Evolutionary conservation across 2,329 filamentous ascomycete genomes (phyloP), one percentile per base, ranked within the genome.

Genomic region (Fusarium abutilonis): DNA sequence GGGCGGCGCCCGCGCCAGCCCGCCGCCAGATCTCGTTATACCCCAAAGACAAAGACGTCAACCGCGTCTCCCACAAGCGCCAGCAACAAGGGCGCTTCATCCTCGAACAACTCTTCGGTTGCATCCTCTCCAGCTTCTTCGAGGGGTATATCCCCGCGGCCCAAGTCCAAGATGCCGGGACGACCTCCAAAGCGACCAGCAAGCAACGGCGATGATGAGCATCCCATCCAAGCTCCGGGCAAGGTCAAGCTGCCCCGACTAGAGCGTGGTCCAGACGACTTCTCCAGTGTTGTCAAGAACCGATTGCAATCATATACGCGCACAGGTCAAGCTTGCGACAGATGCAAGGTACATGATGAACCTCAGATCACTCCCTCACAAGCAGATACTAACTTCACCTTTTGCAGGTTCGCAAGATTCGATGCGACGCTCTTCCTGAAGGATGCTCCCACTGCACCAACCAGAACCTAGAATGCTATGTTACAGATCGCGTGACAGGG

Each of bases 281-380:
- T 85, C 62, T 86, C 83, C 4, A 80, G 75, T 53, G 80, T 83
- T 29, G 82, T 86, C 64, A 85, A 85, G 76, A 83, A 75, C 69
- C 81, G 83, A 51, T 74, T 86, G 40, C 80, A 82, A 63, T 80
- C 82, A 4, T 84, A 84, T 63, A 83, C 82, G 17, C 79, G 84
- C 54, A 96, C 92, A 0, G 92, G 92, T 9, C 92, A 96, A 78
- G 92, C 92, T 29, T 96, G 92, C 81, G 92, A 96, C 77, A 84
- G 92, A 52, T 96, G 92, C 83, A 95, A 94, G 84, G 89, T 91
- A 75, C 68, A 82, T 50, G 32, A 55, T 47, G 4, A 11, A 36
- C 32, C 38, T 51, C 17, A 46, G 34, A 21, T 32, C 40, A 28
- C 7, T 23, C 15, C 36, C 17, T 47, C 14, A 6, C 9, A 46